Evolutionary conservation across 805 yeast species (phyloP).

Genomic region (Torulaspora franciscae): DNA sequence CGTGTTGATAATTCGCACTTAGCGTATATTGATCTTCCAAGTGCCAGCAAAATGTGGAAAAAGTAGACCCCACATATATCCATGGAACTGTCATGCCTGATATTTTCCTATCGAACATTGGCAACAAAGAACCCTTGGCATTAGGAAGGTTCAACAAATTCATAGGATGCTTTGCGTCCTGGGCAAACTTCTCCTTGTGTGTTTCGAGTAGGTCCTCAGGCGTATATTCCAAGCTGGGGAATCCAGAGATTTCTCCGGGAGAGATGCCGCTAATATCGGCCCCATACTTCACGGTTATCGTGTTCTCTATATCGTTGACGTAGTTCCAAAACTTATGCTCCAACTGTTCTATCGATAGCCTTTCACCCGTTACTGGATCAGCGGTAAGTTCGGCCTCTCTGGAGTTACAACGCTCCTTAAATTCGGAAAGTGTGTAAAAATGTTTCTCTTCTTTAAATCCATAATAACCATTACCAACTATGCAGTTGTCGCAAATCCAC

Average conservation of each 20-base stretch:
- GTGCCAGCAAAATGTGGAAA: slow-evolving; percentile 96
- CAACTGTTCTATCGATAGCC: slow-evolving; percentile 39
- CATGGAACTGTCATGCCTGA: slow-evolving; percentile 96
- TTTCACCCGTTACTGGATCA: slow-evolving; percentile 12
- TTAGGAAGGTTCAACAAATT: slow-evolving; percentile 70
- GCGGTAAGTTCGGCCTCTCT: slow-evolving; percentile 44
- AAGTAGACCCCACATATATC: slow-evolving; percentile 85
- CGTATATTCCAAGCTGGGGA: slow-evolving; percentile 49
- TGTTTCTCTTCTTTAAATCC: slow-evolving; percentile 72
- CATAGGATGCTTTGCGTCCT: slow-evolving; percentile 61
- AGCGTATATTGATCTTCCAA: slow-evolving; percentile 90
- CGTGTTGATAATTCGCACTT: slow-evolving; percentile 87
- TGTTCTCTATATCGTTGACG: slow-evolving; percentile 38
- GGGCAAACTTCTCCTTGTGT: slow-evolving; percentile 23
- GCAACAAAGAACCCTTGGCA: slow-evolving; percentile 63
- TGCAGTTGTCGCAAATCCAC: slow-evolving; percentile 82
- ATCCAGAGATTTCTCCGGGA: slow-evolving; percentile 69
- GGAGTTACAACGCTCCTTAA: slow-evolving; percentile 50
- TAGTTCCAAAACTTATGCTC: slow-evolving; percentile 69
- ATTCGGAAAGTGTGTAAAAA: slow-evolving; percentile 54
- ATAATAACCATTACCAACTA: slow-evolving; percentile 82
- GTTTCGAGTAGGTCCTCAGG: slow-evolving; percentile 19
- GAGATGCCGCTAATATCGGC: slow-evolving; percentile 70
- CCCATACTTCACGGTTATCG: slow-evolving; percentile 69
- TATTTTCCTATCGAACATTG: slow-evolving; percentile 58